Base-by-base conservation (phyloP, 345 rosid species). In the Citrus unshiu region DNA sequence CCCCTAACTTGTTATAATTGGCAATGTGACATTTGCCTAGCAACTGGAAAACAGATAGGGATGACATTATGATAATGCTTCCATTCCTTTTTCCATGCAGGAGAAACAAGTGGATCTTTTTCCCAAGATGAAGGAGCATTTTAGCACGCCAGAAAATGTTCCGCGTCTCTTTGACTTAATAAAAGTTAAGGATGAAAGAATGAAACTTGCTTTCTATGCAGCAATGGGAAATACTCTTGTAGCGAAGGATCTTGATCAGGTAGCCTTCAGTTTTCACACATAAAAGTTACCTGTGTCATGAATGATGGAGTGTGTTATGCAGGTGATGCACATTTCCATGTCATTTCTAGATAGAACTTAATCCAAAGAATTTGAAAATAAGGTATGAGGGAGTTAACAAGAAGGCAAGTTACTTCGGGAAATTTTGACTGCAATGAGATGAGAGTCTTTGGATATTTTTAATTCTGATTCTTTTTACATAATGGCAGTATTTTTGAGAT, bases 221-320 rank as follows among this genome's bases (percentile, higher is more conserved):
- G 90, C 94, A 74, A 72, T 91, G 83, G 90, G 92, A 70, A 92
- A 94, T 85, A 94, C 99, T 79, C 82, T 93, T 73, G 97, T 96
- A 76, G 93, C 90, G 8, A 91, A 90, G 75, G 94, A 91, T 87
- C 94, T 96, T 78, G 99, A 96, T 83, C 98, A 96, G 97, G 99
- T 94, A 80, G 39, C 54, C 29, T 61, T 67, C 22, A 22, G 80
- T 78, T 58, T 73, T 69, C 22, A 32, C 24, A 32, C 64, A 7
- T 24, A 2, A 43, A 22, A 12, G 43, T 66, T 61, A 25, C 49
- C 57, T 22, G n/a, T 72, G 25, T 8, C 34, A 29, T 72, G 22
- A 58, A 65, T 51, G 22, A 68, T 72, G 46, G 46, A 57, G 49
- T 58, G 49, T 22, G 32, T 58, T n/a, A 58, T 72, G 29, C 30